phyloP scores from a whole-genome alignment of 2,329 filamentous ascomycete genomes.

The Dactylonectria estremocensis region DNA sequence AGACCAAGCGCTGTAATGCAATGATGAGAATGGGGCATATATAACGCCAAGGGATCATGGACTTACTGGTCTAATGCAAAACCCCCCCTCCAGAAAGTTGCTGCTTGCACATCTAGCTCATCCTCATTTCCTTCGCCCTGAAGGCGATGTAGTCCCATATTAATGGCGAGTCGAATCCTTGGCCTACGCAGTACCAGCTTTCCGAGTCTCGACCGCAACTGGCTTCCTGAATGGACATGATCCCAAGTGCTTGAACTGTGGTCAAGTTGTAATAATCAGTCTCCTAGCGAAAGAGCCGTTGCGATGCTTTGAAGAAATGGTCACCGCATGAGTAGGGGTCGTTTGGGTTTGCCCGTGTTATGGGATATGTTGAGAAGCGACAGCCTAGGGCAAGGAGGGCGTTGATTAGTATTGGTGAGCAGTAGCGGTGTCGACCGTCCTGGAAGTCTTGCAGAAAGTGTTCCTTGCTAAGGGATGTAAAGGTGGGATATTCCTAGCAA shows the following conservation, averaged over 20 bases:
- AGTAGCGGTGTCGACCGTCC: constrained; percentile 74
- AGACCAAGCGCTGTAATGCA: constrained; percentile 70
- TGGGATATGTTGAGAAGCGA: constrained; percentile 76
- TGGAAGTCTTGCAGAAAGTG: constrained; percentile 78
- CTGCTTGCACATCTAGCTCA: constrained; percentile 70
- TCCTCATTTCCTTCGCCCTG: constrained; percentile 66
- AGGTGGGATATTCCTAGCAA: constrained; percentile 83
- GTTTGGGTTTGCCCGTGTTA: constrained; percentile 73
- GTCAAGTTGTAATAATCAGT: constrained; percentile 74
- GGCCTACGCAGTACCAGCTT: constrained; percentile 80
- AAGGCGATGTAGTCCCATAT: constrained; percentile 77
- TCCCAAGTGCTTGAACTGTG: constrained; percentile 81
- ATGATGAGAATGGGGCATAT: constrained; percentile 38
- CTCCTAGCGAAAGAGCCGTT: constrained; percentile 72
- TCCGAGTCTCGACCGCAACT: constrained; percentile 81
- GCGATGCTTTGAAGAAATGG: constrained; percentile 81
- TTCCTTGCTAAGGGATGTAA: constrained; percentile 80
- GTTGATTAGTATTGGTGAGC: constrained; percentile 77
- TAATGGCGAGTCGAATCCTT: constrained; percentile 81
- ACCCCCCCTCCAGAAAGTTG: constrained; percentile 73
- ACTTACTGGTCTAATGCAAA: constrained; percentile 76
- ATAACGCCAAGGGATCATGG: background rate
- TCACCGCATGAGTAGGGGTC: constrained; percentile 78
- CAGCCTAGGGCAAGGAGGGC: constrained; percentile 77
- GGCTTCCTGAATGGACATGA: constrained; percentile 83